Conservation (phyloP, 441 rosid genomes). For the Populus hybrid region DNA sequence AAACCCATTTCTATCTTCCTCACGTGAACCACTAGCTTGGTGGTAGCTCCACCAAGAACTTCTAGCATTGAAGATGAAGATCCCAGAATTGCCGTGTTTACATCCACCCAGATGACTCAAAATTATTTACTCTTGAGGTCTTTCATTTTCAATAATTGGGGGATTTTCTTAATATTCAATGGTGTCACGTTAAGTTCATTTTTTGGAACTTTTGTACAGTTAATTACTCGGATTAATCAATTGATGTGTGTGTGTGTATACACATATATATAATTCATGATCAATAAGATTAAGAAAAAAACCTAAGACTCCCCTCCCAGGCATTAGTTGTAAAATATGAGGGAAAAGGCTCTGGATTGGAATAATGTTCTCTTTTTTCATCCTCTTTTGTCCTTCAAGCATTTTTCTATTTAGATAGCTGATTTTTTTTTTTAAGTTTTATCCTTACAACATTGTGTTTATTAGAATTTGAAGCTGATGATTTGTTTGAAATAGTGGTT, state of each 20-base stretch:
- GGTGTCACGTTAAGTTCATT: not conserved
- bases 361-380: too few species aligned
- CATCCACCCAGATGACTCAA: not conserved
- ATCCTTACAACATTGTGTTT: too few species aligned
- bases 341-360: too few species aligned
- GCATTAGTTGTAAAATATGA: not conserved
- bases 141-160: not conserved
- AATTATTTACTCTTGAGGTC: not conserved
- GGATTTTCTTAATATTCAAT: not conserved
- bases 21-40: not conserved
- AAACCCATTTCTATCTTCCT: not conserved
- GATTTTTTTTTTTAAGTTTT: too few species aligned
- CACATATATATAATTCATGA: too few species aligned
- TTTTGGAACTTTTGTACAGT: not conserved
- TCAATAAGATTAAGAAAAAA: not conserved
- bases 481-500: too few species aligned
- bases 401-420: too few species aligned
- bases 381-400: too few species aligned
- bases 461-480: too few species aligned
- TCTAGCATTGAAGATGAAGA: not conserved
- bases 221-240: too few species aligned
- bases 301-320: not conserved
- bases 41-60: not conserved
- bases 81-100: not conserved
- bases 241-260: too few species aligned